phyloP scores from a whole-genome alignment of 164 flowering plant genomes.

The Saururus chinensis region DNA sequence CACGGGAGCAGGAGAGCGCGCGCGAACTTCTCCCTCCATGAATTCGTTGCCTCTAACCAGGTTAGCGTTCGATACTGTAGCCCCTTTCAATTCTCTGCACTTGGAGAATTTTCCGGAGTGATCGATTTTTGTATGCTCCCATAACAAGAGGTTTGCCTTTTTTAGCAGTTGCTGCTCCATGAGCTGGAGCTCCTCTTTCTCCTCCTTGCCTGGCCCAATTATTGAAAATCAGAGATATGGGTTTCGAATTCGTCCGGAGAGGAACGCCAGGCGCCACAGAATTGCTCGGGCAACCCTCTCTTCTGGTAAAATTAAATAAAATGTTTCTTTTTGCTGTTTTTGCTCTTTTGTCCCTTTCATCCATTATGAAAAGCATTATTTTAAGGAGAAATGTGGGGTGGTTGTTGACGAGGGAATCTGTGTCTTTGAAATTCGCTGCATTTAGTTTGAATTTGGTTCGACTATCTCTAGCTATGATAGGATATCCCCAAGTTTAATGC shows the following conservation, averaged over 20 bases:
- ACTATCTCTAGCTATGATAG: no score
- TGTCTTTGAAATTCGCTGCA: no score
- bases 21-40: no score
- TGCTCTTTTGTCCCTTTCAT: neutral
- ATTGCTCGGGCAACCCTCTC: conserved; percentile 19
- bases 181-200: conserved; percentile 35
- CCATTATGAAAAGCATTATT: neutral
- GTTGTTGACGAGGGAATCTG: neutral
- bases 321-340: neutral
- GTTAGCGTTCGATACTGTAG: neutral
- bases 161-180: conserved; percentile 26
- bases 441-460: no score
- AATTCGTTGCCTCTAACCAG: conserved; percentile 5
- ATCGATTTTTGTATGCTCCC: neutral
- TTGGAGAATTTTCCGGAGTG: neutral
- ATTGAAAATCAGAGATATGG: conserved; percentile 3
- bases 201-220: conserved; percentile 22
- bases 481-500: no score
- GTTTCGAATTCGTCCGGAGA: conserved; percentile 4
- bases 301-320: conserved; percentile 20
- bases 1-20: no score
- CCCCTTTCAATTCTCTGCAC: neutral
- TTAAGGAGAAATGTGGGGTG: neutral
- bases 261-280: conserved; percentile 7
- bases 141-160: conserved; percentile 2